phyloP scores from a whole-genome alignment of 768 basidiomycete genomes.

The Trametes punicea region DNA sequence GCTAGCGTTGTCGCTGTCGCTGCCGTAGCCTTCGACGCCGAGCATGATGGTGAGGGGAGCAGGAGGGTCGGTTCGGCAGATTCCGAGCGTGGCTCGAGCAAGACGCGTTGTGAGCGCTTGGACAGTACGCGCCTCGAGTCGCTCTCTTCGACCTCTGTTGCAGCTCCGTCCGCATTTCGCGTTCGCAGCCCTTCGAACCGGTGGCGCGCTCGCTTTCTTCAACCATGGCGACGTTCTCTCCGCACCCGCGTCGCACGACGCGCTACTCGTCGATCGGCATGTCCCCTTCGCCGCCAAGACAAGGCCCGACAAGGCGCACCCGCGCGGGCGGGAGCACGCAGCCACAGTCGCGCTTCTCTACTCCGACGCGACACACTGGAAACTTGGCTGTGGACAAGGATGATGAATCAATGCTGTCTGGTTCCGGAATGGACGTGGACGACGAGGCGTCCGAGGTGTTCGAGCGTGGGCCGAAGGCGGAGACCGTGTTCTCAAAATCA shows the following conservation, averaged over 20 bases:
- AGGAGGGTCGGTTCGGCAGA: conserved; percentile 10
- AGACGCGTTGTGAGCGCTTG: conserved; percentile 19
- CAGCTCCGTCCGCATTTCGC: neutral
- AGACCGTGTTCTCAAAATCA: conserved; percentile 63
- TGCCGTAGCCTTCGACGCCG: conserved; percentile 75
- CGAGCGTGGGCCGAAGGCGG: conserved; percentile 36
- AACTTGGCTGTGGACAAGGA: conserved; percentile 28
- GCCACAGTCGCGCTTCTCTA: conserved; percentile 42
- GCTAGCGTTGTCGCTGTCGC: conserved; percentile 57
- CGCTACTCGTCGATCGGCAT: conserved; percentile 32
- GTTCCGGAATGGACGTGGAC: conserved; percentile 53
- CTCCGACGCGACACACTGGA: conserved; percentile 29
- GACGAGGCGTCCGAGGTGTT: conserved; percentile 47
- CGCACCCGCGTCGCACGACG: conserved; percentile 57
- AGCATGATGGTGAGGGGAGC: conserved; percentile 47
- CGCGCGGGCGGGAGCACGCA: conserved; percentile 28
- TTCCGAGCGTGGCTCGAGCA: conserved; percentile 14
- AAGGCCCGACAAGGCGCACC: conserved; percentile 28
- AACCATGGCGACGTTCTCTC: conserved; percentile 58
- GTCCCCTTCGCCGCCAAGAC: conserved; percentile 23
- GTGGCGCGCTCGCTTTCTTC: conserved; percentile 3
- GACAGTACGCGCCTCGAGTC: conserved; percentile 17
- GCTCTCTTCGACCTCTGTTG: neutral
- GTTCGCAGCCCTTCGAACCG: neutral
- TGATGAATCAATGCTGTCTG: conserved; percentile 36